Evolutionary conservation across 176 grass and related monocot species (phyloP).

Genomic region (Melocanna baccifera): DNA sequence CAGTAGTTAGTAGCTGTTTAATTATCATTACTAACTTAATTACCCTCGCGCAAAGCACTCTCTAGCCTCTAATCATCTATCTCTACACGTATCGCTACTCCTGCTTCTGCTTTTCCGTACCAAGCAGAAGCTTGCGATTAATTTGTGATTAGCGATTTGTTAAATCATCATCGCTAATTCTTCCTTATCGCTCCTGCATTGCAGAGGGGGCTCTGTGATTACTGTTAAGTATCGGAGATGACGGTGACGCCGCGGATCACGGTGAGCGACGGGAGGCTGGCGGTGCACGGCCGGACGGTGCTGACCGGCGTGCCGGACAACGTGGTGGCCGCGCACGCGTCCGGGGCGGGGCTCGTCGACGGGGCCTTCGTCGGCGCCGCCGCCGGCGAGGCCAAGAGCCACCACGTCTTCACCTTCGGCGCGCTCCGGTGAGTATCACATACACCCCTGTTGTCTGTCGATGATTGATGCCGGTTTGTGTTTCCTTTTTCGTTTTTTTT

Average conservation of each 20-base stretch:
- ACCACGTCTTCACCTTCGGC: constrained; percentile 71
- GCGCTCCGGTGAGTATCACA: constrained; percentile 47
- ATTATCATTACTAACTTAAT: not conserved
- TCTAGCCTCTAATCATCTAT: not conserved
- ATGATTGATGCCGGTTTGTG: not conserved
- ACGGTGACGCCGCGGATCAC: constrained; percentile 64
- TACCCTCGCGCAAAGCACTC: not conserved
- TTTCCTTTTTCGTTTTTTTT: not conserved
- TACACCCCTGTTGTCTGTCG: not conserved
- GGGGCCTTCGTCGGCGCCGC: constrained; percentile 66
- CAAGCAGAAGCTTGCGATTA: too few relatives aligned
- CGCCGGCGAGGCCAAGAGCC: constrained; percentile 56
- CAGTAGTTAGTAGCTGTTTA: not conserved
- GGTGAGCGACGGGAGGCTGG: constrained; percentile 52
- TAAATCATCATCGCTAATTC: not conserved
- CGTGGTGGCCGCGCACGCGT: constrained; percentile 38
- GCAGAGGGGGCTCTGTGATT: not conserved
- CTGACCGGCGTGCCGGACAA: constrained; percentile 68
- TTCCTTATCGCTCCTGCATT: not conserved
- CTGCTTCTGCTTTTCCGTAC: not conserved
- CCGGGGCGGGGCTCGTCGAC: constrained; percentile 48
- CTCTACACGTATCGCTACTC: not conserved
- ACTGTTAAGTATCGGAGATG: constrained; percentile 26
- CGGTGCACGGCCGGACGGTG: constrained; percentile 64
- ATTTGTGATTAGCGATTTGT: not conserved